A percentile compares a stretch with the other conserved stretches of the same genome.
phyloP scores from a whole-genome alignment of 305 asterid species.

The Petunia hybrid region DNA sequence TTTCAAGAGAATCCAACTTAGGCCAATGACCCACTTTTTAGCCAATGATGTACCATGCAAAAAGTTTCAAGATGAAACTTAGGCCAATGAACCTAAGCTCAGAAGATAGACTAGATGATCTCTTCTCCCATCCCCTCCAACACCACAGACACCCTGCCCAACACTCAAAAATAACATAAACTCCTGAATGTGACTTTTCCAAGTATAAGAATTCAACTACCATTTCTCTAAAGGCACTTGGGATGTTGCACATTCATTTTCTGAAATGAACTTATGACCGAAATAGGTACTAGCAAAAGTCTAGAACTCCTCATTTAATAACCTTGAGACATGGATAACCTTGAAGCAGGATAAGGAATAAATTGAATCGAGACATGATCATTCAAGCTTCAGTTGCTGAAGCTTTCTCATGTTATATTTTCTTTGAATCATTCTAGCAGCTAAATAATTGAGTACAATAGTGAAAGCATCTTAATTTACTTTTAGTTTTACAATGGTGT shows the following conservation, averaged over 20 bases:
- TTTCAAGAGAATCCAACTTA: background rate
- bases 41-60: background rate
- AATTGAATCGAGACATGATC: background rate
- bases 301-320: background rate
- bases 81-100: background rate
- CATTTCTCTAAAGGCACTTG: background rate
- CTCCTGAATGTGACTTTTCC: no score
- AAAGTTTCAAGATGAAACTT: background rate
- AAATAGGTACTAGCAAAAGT: background rate
- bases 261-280: background rate
- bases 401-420: background rate
- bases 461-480: no score
- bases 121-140: background rate
- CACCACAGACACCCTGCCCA: background rate
- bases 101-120: background rate
- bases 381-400: background rate
- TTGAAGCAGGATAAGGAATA: background rate
- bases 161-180: background rate
- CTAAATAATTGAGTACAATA: background rate
- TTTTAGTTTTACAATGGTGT: no score
- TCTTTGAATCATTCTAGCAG: background rate
- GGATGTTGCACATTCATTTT: no score
- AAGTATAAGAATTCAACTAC: no score
- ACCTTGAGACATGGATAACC: background rate
- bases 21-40: background rate